Percentiles rank a stretch among this genome's conserved stretches.
Conservation (phyloP, 306 rosid species). For the Parietaria judaica region DNA sequence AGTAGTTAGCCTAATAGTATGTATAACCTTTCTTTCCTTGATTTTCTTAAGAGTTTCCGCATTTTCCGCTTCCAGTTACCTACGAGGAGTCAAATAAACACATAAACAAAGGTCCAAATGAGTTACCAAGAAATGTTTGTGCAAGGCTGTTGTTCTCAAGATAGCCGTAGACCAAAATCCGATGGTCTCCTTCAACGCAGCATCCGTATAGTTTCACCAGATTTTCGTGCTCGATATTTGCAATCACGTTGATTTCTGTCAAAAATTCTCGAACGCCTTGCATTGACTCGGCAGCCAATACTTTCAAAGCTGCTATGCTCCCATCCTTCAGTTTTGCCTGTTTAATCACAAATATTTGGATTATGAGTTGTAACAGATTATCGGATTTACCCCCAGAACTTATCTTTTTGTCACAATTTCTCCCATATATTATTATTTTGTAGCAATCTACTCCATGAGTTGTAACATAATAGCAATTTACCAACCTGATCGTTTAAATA, state of each 20-base stretch:
- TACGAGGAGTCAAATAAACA: constrained; percentile 9
- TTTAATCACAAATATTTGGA: constrained; percentile 2
- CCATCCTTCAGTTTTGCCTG: constrained; percentile 62
- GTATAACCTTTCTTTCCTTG: too few species aligned
- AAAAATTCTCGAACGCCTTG: constrained; percentile 67
- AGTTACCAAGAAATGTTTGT: constrained; percentile 59
- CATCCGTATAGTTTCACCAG: constrained; percentile 75
- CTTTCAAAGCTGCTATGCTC: constrained; percentile 56
- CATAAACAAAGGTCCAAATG: not conserved
- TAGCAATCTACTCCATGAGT: too few species aligned
- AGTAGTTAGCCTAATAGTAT: too few species aligned
- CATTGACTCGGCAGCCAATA: constrained; percentile 54
- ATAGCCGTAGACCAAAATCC: constrained; percentile 82
- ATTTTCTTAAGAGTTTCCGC: too few species aligned
- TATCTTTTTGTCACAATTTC: too few species aligned
- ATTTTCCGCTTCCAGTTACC: too few species aligned
- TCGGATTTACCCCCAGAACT: not conserved
- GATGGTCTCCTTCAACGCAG: constrained; percentile 54
- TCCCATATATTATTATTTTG: too few species aligned
- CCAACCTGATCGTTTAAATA: too few species aligned
- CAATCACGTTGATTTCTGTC: constrained; percentile 74
- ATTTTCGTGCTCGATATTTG: constrained; percentile 60
- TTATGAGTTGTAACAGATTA: not conserved
- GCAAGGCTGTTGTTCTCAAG: constrained; percentile 81
- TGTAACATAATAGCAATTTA: too few species aligned